Percentiles rank a stretch among this genome's conserved stretches.
Evolutionary conservation across 306 rosid genomes (phyloP).

Genomic region (cucumber (Cucumis sativus)): DNA sequence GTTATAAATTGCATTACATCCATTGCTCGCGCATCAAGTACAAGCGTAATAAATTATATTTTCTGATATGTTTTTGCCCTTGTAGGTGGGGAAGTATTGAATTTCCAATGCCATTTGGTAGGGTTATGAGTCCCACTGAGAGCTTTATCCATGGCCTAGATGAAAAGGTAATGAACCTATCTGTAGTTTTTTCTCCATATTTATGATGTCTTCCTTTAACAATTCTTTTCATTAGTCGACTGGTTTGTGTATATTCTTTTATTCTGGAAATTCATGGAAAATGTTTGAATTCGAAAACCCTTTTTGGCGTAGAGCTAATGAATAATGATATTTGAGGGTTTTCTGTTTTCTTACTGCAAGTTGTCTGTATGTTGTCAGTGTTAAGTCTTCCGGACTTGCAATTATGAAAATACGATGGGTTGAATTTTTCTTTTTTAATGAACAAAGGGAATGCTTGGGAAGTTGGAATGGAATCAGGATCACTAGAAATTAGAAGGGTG

Average conservation of each 20-base stretch:
- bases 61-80: constrained; percentile 9
- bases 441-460: too few relatives aligned
- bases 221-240: neutral
- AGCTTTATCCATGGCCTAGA: constrained; percentile 82
- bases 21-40: neutral
- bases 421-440: neutral
- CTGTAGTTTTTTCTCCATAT: neutral
- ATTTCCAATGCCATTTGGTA: constrained; percentile 95
- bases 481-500: too few relatives aligned
- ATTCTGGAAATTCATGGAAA: neutral
- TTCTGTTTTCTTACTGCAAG: neutral
- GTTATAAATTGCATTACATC: neutral
- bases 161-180: constrained; percentile 50
- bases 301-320: neutral
- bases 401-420: neutral
- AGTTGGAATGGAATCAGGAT: too few relatives aligned
- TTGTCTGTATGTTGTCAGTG: neutral
- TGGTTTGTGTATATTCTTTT: neutral
- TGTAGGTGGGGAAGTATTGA: constrained; percentile 87
- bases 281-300: neutral
- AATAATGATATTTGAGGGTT: neutral
- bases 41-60: neutral
- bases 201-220: neutral
- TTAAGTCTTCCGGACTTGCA: neutral
- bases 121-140: constrained; percentile 85